Conservation (phyloP, 1,139 yeast genomes). For the Hansenula lynferdii region DNA sequence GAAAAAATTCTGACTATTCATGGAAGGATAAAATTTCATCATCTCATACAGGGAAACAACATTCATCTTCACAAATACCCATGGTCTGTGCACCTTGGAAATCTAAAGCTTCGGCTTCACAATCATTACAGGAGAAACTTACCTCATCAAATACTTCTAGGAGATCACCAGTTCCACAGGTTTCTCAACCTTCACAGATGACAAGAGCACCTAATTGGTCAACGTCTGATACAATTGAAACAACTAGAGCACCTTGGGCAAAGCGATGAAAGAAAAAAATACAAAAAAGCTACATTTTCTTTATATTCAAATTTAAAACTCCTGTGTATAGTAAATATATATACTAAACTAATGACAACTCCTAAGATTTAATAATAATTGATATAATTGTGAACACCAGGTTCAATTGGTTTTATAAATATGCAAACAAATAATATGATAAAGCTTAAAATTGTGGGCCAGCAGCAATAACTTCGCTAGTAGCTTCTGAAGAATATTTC, state of each 20-base stretch:
- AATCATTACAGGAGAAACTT: slow-evolving; percentile 8
- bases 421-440: too few species aligned
- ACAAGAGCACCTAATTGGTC: too few species aligned
- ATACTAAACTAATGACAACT: too few species aligned
- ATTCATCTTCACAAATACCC: neutral
- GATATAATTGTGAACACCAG: too few species aligned
- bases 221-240: too few species aligned
- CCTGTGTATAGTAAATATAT: neutral
- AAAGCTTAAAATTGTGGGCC: slow-evolving; percentile 55
- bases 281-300: too few species aligned
- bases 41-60: too few species aligned
- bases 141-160: neutral
- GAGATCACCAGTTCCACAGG: neutral
- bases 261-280: neutral
- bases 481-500: slow-evolving; percentile 79
- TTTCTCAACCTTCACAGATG: too few species aligned
- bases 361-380: too few species aligned
- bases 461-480: slow-evolving; percentile 85
- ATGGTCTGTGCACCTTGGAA: slow-evolving; percentile 8
- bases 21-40: slow-evolving; percentile 1
- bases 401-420: too few species aligned
- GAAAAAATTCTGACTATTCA: neutral
- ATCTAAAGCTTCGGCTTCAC: neutral
- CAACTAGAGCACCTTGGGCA: slow-evolving; percentile 1
- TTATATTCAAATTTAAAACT: neutral